These are phyloP conservation scores for Aphanomyces astaci DNA, from an alignment of 352 stramenopile genomes.

Conservation along the genomic window DNA sequence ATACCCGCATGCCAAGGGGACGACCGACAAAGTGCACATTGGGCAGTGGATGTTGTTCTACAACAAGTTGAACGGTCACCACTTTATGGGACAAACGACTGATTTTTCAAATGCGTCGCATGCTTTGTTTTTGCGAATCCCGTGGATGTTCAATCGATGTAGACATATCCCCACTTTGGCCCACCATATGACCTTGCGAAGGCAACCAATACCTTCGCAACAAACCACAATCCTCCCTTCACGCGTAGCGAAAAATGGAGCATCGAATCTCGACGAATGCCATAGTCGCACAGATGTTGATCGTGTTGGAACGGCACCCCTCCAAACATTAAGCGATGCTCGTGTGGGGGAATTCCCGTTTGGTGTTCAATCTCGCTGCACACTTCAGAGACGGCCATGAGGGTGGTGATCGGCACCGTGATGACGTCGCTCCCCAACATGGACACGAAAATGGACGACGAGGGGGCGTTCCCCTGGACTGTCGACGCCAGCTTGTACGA, in stretches of 20 bases:
- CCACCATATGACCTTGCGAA: background rate
- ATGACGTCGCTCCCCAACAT: background rate
- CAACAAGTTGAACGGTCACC: constrained; percentile 12
- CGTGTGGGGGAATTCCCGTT: background rate
- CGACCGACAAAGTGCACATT: background rate
- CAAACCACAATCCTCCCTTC: too few relatives aligned
- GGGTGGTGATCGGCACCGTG: background rate
- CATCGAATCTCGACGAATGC: background rate
- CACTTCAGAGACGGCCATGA: background rate
- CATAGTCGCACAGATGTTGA: background rate
- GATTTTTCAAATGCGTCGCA: background rate
- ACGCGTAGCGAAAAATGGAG: background rate
- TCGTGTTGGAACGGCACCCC: background rate
- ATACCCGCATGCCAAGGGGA: constrained; percentile 12
- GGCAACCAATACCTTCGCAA: background rate
- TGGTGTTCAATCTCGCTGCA: background rate
- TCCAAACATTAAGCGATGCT: background rate
- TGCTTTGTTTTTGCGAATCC: background rate
- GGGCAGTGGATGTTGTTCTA: background rate
- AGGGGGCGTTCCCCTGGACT: too few relatives aligned
- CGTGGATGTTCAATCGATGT: constrained; percentile 16
- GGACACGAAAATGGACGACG: background rate
- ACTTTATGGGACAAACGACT: constrained; percentile 1
- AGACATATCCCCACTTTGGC: background rate
- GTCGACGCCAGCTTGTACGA: background rate